Evolutionary conservation across 257 asterid species (phyloP).

Genomic region (Petunia secreta): DNA sequence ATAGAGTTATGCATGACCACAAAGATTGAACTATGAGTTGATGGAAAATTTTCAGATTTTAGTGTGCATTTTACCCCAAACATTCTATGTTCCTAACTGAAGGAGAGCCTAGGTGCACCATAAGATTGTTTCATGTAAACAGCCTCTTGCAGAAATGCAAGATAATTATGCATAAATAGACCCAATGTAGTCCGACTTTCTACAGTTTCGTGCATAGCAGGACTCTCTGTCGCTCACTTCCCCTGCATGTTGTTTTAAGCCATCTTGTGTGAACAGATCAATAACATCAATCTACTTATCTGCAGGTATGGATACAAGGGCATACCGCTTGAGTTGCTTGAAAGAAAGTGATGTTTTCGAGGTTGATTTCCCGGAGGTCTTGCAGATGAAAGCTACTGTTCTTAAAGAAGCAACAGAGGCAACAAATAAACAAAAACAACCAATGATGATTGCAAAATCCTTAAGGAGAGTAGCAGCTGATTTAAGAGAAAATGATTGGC

Average conservation of each 20-base stretch:
- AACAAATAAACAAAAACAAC: slow-evolving; percentile 55
- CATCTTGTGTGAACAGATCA: not conserved
- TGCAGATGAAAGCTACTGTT: slow-evolving; percentile 65
- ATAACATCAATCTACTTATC: slow-evolving; percentile 30
- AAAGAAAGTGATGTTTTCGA: slow-evolving; percentile 81
- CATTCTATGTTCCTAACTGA: too few relatives aligned
- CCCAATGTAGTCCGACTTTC: too few relatives aligned
- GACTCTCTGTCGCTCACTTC: too few relatives aligned
- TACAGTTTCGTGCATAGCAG: too few relatives aligned
- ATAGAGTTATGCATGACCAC: too few relatives aligned
- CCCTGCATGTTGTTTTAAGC: not conserved
- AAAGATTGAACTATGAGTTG: too few relatives aligned
- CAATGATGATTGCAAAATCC: slow-evolving; percentile 67
- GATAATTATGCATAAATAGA: too few relatives aligned
- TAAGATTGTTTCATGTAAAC: too few relatives aligned
- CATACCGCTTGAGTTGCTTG: slow-evolving; percentile 81
- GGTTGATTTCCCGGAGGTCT: slow-evolving; percentile 82
- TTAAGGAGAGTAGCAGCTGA: slow-evolving; percentile 87
- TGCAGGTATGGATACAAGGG: slow-evolving; percentile 95
- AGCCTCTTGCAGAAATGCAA: too few relatives aligned
- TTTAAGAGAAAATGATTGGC: slow-evolving; percentile 76
- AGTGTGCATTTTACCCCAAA: too few relatives aligned
- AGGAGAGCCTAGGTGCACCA: too few relatives aligned
- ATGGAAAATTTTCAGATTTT: too few relatives aligned
- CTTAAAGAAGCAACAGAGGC: slow-evolving; percentile 69